Base-by-base conservation (phyloP, 257 asterid genomes). In the Rehmannia glutinosa region DNA sequence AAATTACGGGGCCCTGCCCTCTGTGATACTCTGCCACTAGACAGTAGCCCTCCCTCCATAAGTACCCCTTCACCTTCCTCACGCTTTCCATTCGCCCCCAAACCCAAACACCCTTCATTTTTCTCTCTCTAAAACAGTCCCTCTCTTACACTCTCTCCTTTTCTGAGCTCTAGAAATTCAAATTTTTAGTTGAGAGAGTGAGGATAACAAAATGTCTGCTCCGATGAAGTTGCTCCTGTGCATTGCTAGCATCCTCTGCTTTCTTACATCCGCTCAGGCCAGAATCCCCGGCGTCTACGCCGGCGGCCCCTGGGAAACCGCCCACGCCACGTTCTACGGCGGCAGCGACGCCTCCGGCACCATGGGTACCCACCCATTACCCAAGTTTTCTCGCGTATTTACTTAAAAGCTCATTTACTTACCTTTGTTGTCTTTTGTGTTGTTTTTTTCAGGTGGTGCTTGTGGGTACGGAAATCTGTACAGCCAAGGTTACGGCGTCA, bases 291-390 rank as follows among this genome's bases (percentile, higher is more conserved):
- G 83, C 43, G 72, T 57, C 50, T 81, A 64, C 77, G 1, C 62
- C 71, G 84, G 76, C 28, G 74, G 80, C 16, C 2, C 78, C 8
- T 81, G 86, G 86, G 21, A 60, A 59, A 3, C 73, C 21, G 86
- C 86, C 39, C 84, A 78, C 76, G 86, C 86, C n/a, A 81, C 86
- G 49, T 81, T 81, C 79, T 81, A 81, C 65, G 86, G 86, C 42
- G 86, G 86, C 47, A 63, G 72, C 65, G 86, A 78, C 71, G 86
- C 86, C 74, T 81, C 86, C 53, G 86, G 86, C 68, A 81, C 86
- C 54, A 81, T 81, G 86, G 86, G 86, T 81, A 72, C 5, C n/a
- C 12, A 1, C 36, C 7, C 54, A 0, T 8, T 30, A 52, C 28
- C 28, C 32, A 3, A n/a, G n/a, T n/a, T 7, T 45, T 57, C 23